Conservation (phyloP, 164 flowering plant genomes). For the Liquidambar formosana region DNA sequence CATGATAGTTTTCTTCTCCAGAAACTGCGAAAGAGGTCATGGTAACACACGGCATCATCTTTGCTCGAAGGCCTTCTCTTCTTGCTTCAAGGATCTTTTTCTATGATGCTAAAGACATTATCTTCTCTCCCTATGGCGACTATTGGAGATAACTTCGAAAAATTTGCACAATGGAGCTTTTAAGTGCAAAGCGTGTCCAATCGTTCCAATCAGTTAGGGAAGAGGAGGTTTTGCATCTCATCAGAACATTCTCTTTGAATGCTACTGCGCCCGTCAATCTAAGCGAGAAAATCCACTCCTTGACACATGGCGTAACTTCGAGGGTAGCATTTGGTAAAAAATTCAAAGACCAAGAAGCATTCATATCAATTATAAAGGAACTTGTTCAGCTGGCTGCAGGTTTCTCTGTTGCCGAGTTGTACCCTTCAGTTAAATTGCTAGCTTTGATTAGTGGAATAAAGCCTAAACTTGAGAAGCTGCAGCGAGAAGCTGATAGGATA, state of each 20-base stretch:
- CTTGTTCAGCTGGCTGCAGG: neutral
- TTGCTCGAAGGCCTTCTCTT: no score
- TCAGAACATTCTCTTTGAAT: neutral
- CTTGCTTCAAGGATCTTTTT: neutral
- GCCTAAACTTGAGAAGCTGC: neutral
- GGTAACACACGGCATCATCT: constrained; percentile 11
- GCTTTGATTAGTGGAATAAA: neutral
- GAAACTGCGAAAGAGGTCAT: constrained; percentile 14
- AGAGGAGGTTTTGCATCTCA: no score
- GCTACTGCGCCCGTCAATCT: constrained; percentile 3
- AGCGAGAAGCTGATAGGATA: neutral
- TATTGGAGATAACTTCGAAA: constrained; percentile 17
- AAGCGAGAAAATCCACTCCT: neutral
- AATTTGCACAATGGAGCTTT: constrained; percentile 15
- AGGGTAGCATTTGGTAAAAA: neutral
- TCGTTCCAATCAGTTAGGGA: neutral
- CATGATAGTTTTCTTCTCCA: constrained; percentile 14
- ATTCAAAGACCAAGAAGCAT: no score
- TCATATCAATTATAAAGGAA: neutral
- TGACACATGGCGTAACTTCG: neutral
- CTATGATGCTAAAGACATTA: neutral
- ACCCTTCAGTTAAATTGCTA: neutral
- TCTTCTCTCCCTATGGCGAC: no score
- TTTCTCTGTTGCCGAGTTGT: neutral
- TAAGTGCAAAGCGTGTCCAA: constrained; percentile 3